A percentile compares a stretch with the other conserved stretches of the same genome.
phyloP scores from a whole-genome alignment of 139 green algal genomes.

The Chlamydomonas sphaeroides region DNA sequence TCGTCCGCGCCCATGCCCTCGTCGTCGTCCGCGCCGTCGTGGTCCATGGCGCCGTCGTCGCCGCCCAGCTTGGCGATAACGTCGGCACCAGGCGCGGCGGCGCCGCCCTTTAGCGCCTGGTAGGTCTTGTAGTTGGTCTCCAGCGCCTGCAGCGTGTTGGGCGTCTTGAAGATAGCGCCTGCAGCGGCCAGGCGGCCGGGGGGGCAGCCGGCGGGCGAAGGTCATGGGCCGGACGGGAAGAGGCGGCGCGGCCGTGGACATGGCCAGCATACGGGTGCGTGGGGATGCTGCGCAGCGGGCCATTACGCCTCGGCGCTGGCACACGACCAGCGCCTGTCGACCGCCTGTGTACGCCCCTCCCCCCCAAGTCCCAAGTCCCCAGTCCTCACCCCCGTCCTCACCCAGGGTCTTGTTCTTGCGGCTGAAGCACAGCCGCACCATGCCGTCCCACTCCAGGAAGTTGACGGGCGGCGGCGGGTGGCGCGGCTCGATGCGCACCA shows the following conservation, averaged over 20 bases:
- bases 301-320: too few relatives aligned
- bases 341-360: too few relatives aligned
- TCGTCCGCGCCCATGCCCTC: conserved; percentile 40
- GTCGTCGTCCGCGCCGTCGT: conserved; percentile 42
- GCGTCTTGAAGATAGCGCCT: conserved; percentile 86
- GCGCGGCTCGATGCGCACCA: conserved; percentile 98
- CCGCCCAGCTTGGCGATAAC: conserved; percentile 17
- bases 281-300: too few relatives aligned
- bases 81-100: not conserved
- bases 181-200: not conserved
- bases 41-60: conserved; percentile 33
- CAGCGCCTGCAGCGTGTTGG: conserved; percentile 73
- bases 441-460: conserved; percentile 97
- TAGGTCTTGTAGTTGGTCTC: conserved; percentile 81
- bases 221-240: too few relatives aligned
- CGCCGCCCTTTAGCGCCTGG: conserved; percentile 48
- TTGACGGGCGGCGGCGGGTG: conserved; percentile 94
- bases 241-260: too few relatives aligned
- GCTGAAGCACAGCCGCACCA: conserved; percentile 88
- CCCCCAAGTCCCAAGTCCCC: too few relatives aligned
- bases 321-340: too few relatives aligned
- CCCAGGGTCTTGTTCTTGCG: conserved; percentile 98
- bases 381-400: too few relatives aligned
- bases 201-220: not conserved
- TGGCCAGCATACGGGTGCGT: too few relatives aligned